Conservation (phyloP, 495 filamentous ascomycete genomes). For the Penicillium manginii region DNA sequence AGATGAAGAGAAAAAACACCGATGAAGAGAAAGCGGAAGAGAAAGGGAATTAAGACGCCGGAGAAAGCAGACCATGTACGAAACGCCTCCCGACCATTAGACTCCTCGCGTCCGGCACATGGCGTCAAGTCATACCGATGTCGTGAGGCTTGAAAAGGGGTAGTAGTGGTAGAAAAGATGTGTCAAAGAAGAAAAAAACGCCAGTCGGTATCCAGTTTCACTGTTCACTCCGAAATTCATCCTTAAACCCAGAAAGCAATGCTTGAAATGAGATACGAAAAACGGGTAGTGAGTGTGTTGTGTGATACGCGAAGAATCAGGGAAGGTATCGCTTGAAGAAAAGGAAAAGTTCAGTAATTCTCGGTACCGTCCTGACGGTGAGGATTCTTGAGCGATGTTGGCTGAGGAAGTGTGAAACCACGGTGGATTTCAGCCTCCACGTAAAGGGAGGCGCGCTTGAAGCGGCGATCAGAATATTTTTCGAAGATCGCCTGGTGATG, state of each 20-base stretch:
- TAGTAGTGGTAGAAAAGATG: conserved; percentile 23
- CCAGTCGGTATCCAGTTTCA: conserved; percentile 25
- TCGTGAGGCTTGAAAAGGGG: conserved; percentile 20
- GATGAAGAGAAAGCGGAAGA: conserved; percentile 17
- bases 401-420: conserved; percentile 49
- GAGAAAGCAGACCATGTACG: conserved; percentile 19
- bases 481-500: conserved; percentile 89
- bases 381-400: conserved; percentile 20
- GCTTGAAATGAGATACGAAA: conserved; percentile 17
- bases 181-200: conserved; percentile 25
- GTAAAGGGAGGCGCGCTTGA: conserved; percentile 78
- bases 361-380: conserved; percentile 23
- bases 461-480: conserved; percentile 84
- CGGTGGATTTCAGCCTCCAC: conserved; percentile 72
- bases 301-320: conserved; percentile 5
- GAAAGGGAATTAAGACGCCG: conserved; percentile 26
- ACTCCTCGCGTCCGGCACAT: conserved; percentile 23
- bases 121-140: conserved; percentile 32
- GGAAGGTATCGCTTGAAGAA: not conserved
- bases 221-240: conserved; percentile 23
- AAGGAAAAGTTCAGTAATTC: conserved; percentile 24
- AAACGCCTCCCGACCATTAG: conserved; percentile 30
- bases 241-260: conserved; percentile 23
- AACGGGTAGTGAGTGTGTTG: conserved; percentile 14
- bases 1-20: not conserved